These are phyloP conservation scores for Penicillium sp. DNA, from an alignment of 2,329 filamentous ascomycete species.

Conservation along the genomic window DNA sequence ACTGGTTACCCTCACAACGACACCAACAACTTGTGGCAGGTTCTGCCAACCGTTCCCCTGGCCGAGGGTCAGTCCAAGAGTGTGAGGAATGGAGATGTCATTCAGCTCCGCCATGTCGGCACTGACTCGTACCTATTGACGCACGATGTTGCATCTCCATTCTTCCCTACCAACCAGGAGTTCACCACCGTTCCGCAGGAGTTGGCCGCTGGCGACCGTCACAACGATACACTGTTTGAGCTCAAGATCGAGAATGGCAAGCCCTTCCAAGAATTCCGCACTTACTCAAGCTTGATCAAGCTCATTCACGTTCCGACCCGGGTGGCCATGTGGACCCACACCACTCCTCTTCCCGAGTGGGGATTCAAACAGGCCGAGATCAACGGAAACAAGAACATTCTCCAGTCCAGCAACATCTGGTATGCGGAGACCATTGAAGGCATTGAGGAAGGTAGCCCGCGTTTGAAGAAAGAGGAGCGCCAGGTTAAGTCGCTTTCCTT, in stretches of 20 bases:
- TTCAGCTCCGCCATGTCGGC: slow-evolving; percentile 81
- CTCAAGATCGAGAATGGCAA: slow-evolving; percentile 87
- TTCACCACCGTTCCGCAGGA: slow-evolving; percentile 80
- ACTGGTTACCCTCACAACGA: slow-evolving; percentile 98
- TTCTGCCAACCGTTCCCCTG: slow-evolving; percentile 65
- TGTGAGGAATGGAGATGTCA: slow-evolving; percentile 79
- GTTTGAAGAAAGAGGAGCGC: slow-evolving; percentile 71
- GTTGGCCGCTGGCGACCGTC: slow-evolving; percentile 69
- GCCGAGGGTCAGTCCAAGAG: slow-evolving; percentile 58
- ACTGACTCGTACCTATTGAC: slow-evolving; percentile 86
- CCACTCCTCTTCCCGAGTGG: slow-evolving; percentile 94
- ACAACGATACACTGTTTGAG: slow-evolving; percentile 91
- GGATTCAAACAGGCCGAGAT: slow-evolving; percentile 96
- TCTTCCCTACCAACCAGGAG: slow-evolving; percentile 96
- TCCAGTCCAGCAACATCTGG: slow-evolving; percentile 91
- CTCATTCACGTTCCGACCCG: slow-evolving; percentile 91
- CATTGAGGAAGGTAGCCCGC: slow-evolving; percentile 67
- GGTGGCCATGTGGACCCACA: slow-evolving; percentile 99
- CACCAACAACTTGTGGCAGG: slow-evolving; percentile 98
- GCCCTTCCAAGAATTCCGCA: slow-evolving; percentile 78
- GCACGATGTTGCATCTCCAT: slow-evolving; percentile 95
- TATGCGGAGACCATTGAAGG: slow-evolving; percentile 88
- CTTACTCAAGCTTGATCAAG: slow-evolving; percentile 90
- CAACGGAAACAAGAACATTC: slow-evolving; percentile 96
- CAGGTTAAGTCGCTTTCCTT: slow-evolving; percentile 84